Evolutionary conservation across 2,329 filamentous ascomycete species (phyloP), one percentile per base, ranked within the genome.

Genomic region (Fusarium sp.): DNA sequence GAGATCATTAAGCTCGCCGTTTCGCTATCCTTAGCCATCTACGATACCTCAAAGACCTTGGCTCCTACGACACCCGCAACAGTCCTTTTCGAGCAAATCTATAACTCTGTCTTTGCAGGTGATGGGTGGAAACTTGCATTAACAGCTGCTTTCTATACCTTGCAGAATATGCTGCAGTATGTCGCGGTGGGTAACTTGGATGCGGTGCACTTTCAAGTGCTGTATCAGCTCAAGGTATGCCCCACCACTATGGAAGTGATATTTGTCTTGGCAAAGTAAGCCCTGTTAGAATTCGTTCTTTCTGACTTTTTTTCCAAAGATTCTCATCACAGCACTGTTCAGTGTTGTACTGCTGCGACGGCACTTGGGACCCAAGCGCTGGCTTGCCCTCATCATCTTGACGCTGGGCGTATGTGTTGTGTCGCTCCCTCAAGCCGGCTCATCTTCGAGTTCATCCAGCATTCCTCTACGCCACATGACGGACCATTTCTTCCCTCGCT

Each of bases 41-140:
- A 97, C 85, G 95, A 98, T 76, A 92, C 94, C 60, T 96, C 95
- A 24, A 88, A 90, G 77, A 93, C 90, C 14, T 87, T 94, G 14
- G 92, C 94, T 11, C 90, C 94, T 13, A 93, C 93, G 38, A 94
- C 94, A 28, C 93, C 94, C 5, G 92, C 92, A 26, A 94, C 94
- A 1, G 90, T 94, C 4, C 87, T 98, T 24, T 94, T 97, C 79
- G 89, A 91, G 78, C 92, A 94, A 79, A 90, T 98, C 30, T 93
- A 92, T 79, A 91, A 90, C 77, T 90, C 91, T 36, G 93, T 98
- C 22, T 97, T 98, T 80, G 92, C 93, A 1, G 92, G 93, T 15
- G 96, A 98, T 80, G 95, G 95, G 75, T 98, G 96, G 96, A 98
- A 98, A 82, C 85, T 99, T 73, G 94, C 94, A 14, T 91, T 98